Base-by-base conservation (phyloP, 2,329 filamentous ascomycete genomes). In the Colletotrichum sp. region DNA sequence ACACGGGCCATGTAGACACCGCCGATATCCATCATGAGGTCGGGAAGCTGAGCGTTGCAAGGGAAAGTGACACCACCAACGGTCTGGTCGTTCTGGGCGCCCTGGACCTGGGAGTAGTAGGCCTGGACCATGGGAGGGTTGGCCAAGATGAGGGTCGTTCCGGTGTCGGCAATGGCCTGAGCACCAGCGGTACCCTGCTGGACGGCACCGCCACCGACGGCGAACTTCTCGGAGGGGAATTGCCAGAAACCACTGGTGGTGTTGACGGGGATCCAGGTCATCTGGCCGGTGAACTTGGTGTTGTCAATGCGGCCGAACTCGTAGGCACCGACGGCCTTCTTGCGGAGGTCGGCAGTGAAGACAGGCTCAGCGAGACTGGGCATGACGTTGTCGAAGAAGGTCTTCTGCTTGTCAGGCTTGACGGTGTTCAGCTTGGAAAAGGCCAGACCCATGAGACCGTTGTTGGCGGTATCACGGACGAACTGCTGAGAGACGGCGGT, bases 301-400 rank as follows among this genome's bases (percentile, higher is more conserved):
- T 80, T 81, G 82, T 96, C 93, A 80, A 96, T 92, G 79, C 84
- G 89, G 76, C 95, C 95, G 80, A 96, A 96, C 81, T 95, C 92
- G 85, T 95, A 96, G 34, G 90, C 89, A 62, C 94, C 94, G 4
- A 88, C 86, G 19, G 87, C 87, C 75, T 89, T 87, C 78, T 90
- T 88, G 80, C 91, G 90, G 61, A 96, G 87, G 76, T 93, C 90
- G 29, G 93, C 93, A 0, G 94, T 95, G 85, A 96, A 94, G 55
- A 96, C 85, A 0, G 93, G 93, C 83, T 90, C 85, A 30, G 90
- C 88, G 29, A 95, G 90, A 22, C 86, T 83, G n/a, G 83, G 78
- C 83, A 90, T 90, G 78, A 94, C 86, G 82, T 94, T 95, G 80
- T 94, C 93, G 82, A 95, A 95, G 83, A 95, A 95, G 13, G 93